phyloP scores from a whole-genome alignment of 2,329 filamentous ascomycete species.

The Coniochaeta sp. region DNA sequence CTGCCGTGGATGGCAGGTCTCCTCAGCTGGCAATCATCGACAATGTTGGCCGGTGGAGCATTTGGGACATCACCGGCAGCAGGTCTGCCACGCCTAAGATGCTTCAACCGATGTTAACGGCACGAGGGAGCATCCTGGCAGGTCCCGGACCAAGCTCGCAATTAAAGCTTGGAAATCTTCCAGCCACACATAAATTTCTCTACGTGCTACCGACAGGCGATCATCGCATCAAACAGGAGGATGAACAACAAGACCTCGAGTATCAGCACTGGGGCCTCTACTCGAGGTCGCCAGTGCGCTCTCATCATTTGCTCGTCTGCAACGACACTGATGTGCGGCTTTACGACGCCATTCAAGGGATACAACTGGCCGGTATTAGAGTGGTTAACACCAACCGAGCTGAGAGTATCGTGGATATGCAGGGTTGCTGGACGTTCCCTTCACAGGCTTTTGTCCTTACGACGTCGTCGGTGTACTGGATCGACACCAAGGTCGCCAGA shows the following conservation, averaged over 20 bases:
- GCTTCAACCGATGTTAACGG: slow-evolving; percentile 22
- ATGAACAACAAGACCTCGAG: not conserved
- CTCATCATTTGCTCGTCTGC: slow-evolving; percentile 7
- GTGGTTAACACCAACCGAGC: slow-evolving; percentile 17
- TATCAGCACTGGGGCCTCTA: not conserved
- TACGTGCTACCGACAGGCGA: slow-evolving; percentile 16
- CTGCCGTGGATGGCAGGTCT: slow-evolving; percentile 36
- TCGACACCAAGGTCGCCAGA: slow-evolving; percentile 9
- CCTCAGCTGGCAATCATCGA: slow-evolving; percentile 62
- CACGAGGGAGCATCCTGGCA: slow-evolving; percentile 33
- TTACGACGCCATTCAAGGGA: slow-evolving; percentile 4
- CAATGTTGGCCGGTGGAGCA: slow-evolving; percentile 55
- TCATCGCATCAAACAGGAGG: slow-evolving; percentile 3
- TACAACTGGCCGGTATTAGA: slow-evolving; percentile 8
- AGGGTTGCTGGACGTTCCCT: slow-evolving; percentile 34
- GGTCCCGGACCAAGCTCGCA: slow-evolving; percentile 10
- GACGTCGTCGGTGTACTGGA: slow-evolving; percentile 37
- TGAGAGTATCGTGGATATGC: slow-evolving; percentile 48
- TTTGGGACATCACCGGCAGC: slow-evolving; percentile 51
- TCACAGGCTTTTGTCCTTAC: slow-evolving; percentile 54
- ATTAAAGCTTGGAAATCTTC: not conserved
- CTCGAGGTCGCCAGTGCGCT: not conserved
- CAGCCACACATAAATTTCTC: slow-evolving; percentile 33
- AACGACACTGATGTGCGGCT: slow-evolving; percentile 4
- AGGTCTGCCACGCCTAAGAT: slow-evolving; percentile 24